Conservation (phyloP, 192 early-diverging fungal species). For the Coemansia sp. region DNA sequence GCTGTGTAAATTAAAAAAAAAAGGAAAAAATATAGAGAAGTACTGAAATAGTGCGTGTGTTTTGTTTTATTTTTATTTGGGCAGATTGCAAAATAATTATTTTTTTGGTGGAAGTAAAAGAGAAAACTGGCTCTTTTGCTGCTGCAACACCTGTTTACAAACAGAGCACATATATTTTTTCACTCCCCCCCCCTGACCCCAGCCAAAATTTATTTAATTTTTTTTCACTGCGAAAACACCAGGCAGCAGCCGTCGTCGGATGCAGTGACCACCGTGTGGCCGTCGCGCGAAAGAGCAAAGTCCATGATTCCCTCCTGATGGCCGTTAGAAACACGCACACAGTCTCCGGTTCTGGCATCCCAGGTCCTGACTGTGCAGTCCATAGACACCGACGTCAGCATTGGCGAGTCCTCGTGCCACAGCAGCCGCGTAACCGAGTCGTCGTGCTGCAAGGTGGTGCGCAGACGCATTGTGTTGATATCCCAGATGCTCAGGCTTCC, state of each 20-base stretch:
- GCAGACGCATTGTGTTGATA: slow-evolving; percentile 74
- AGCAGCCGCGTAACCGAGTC: slow-evolving; percentile 80
- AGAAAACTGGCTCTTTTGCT: too few species aligned
- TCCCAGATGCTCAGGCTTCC: slow-evolving; percentile 93
- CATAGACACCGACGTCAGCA: slow-evolving; percentile 73
- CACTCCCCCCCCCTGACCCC: background rate
- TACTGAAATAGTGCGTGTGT: background rate
- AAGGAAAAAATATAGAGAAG: background rate
- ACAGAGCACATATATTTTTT: too few species aligned
- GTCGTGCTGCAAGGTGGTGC: slow-evolving; percentile 80
- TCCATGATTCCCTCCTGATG: slow-evolving; percentile 87
- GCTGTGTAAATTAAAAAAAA: slow-evolving; percentile 4
- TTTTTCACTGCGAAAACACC: slow-evolving; percentile 57
- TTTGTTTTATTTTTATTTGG: too few species aligned
- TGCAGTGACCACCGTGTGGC: slow-evolving; percentile 69
- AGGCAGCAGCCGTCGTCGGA: slow-evolving; percentile 82
- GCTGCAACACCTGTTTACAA: too few species aligned
- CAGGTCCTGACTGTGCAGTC: slow-evolving; percentile 83
- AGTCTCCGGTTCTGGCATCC: slow-evolving; percentile 88
- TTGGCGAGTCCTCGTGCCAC: slow-evolving; percentile 67
- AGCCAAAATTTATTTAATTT: background rate
- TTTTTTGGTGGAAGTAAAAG: too few species aligned
- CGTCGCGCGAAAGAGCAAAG: slow-evolving; percentile 75
- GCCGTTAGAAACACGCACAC: slow-evolving; percentile 71
- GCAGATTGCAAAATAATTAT: too few species aligned